Conservation (phyloP, 345 rosid species). For the Eutrema yunnanense region DNA sequence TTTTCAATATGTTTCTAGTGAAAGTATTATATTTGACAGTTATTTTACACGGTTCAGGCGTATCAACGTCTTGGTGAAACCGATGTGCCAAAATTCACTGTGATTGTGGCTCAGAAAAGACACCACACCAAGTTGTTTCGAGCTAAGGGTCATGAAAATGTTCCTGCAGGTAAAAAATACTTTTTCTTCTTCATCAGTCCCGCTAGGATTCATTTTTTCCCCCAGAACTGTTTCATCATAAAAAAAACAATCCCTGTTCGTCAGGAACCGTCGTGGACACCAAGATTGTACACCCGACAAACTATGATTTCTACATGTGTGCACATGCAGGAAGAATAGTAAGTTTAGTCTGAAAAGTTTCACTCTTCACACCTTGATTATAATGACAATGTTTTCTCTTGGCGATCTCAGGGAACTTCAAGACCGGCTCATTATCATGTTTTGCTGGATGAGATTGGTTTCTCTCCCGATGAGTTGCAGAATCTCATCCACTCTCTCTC, state of each 20-base stretch:
- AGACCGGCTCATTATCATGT: constrained; percentile 91
- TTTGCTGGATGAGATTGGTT: constrained; percentile 78
- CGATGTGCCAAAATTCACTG: constrained; percentile 71
- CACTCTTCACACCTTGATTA: background rate
- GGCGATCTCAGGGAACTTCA: constrained; percentile 60
- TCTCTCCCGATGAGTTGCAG: constrained; percentile 63
- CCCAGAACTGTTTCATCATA: background rate
- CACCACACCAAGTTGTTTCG: constrained; percentile 85
- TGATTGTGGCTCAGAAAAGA: constrained; percentile 79
- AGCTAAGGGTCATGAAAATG: constrained; percentile 56
- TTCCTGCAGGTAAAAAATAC: constrained; percentile 66
- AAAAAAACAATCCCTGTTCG: background rate
- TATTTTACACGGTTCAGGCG: constrained; percentile 41
- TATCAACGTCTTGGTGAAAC: constrained; percentile 63
- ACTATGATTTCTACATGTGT: constrained; percentile 89
- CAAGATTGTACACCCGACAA: constrained; percentile 69
- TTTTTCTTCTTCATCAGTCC: background rate
- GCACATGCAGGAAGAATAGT: constrained; percentile 78
- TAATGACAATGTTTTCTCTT: background rate
- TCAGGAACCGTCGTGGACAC: constrained; percentile 87
- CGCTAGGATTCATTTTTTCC: background rate
- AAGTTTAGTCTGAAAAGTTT: constrained; percentile 23
- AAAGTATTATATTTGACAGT: background rate
- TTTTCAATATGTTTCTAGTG: background rate
- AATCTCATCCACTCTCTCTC: constrained; percentile 63